These are phyloP conservation scores for Trifolium dubium DNA, from an alignment of 306 rosid species.

Conservation along the genomic window DNA sequence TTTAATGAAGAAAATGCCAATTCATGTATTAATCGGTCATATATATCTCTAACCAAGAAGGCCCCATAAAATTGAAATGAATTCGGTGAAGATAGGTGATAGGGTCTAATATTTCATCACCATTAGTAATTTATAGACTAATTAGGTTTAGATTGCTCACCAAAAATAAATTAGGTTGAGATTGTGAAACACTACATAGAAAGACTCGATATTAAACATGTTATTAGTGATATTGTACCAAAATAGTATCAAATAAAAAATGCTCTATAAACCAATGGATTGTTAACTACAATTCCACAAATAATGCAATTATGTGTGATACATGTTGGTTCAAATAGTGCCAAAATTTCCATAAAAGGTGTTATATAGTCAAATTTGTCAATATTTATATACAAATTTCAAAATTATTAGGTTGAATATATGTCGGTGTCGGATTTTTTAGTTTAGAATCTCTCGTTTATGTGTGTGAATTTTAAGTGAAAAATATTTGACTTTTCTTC, in stretches of 20 bases:
- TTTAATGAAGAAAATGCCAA: slow-evolving; percentile 43
- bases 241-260: slow-evolving; percentile 17
- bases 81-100: slow-evolving; percentile 7
- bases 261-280: slow-evolving; percentile 11
- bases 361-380: not conserved
- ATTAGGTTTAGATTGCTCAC: slow-evolving; percentile 29
- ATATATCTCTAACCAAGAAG: slow-evolving; percentile 15
- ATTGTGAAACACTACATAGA: slow-evolving; percentile 3
- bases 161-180: slow-evolving; percentile 17
- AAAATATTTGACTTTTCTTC: too few species aligned
- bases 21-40: not conserved
- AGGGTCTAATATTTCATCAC: slow-evolving; percentile 37
- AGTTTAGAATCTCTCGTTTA: too few species aligned
- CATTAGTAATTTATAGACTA: slow-evolving; percentile 29
- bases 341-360: not conserved
- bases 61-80: slow-evolving; percentile 35
- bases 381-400: not conserved
- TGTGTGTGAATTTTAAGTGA: too few species aligned
- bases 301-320: not conserved
- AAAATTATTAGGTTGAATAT: too few species aligned
- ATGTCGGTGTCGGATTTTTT: too few species aligned
- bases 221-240: slow-evolving; percentile 46
- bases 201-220: slow-evolving; percentile 19
- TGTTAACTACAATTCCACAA: slow-evolving; percentile 13
- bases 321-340: slow-evolving; percentile 30